These are phyloP conservation scores for Beauveria bassiana DNA, from an alignment of 2,329 filamentous ascomycete genomes.

Conservation along the genomic window DNA sequence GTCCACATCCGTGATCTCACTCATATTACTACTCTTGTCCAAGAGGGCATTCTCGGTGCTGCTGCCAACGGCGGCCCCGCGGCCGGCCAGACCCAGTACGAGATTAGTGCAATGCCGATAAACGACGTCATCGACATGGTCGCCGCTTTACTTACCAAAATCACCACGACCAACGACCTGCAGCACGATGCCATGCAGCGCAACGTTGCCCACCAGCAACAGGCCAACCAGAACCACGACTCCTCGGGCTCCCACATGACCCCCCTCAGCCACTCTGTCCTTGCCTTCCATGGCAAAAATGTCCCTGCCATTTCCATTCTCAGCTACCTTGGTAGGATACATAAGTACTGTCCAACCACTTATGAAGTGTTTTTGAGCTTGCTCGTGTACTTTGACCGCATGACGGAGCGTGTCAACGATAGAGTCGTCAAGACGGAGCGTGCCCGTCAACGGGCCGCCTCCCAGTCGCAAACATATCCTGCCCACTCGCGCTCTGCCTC, in stretches of 20 bases:
- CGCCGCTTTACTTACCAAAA: conserved; percentile 89
- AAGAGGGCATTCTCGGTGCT: conserved; percentile 61
- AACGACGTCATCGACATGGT: conserved; percentile 99
- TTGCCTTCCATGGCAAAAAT: conserved; percentile 97
- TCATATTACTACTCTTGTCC: conserved; percentile 84
- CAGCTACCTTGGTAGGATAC: conserved; percentile 90
- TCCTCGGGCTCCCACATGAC: conserved; percentile 51
- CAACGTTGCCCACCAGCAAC: conserved; percentile 50
- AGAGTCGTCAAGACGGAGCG: conserved; percentile 62
- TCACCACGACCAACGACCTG: conserved; percentile 90
- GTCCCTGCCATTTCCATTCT: conserved; percentile 94
- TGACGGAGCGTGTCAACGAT: conserved; percentile 93
- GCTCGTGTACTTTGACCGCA: conserved; percentile 95
- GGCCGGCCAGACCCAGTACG: conserved; percentile 58
- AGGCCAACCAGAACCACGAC: conserved; percentile 40
- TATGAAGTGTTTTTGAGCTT: conserved; percentile 96
- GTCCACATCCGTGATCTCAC: conserved; percentile 83
- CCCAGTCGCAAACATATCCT: conserved; percentile 11
- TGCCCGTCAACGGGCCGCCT: conserved; percentile 31
- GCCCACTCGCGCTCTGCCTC: conserved; percentile 17
- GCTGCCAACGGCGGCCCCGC: not conserved
- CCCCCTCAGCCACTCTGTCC: conserved; percentile 56
- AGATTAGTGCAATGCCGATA: conserved; percentile 96
- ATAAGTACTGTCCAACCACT: conserved; percentile 97
- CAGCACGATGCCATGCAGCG: conserved; percentile 89